Conservation (phyloP, 108 stramenopile genomes). For the Parmales sp. region DNA sequence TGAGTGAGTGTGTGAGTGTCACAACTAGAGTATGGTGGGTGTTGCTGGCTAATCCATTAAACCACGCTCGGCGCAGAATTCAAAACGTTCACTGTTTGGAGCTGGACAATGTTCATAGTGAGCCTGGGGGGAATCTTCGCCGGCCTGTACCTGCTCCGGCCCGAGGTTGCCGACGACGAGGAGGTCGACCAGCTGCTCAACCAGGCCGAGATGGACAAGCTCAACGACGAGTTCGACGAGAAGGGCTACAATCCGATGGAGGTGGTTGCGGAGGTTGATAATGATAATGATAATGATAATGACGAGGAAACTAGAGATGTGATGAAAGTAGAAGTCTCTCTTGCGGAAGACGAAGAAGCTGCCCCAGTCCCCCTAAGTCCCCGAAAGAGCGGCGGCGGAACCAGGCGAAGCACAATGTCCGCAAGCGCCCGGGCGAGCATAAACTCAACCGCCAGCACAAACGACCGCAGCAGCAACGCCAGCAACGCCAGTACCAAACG, state of each 20-base stretch:
- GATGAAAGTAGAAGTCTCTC: neutral
- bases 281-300: neutral
- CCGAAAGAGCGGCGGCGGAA: no score
- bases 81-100: neutral
- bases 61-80: neutral
- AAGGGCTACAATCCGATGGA: neutral
- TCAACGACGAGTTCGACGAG: neutral
- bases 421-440: no score
- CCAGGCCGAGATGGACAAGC: neutral
- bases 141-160: neutral
- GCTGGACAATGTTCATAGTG: neutral
- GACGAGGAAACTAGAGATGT: neutral
- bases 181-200: neutral
- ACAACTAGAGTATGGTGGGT: neutral
- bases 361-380: no score
- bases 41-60: neutral
- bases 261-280: neutral
- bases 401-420: no score
- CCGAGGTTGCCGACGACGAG: neutral
- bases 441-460: no score
- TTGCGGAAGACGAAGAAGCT: no score
- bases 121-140: neutral
- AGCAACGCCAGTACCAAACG: no score
- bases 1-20: no score
- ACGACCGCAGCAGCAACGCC: no score